Evolutionary conservation across 768 basidiomycete species (phyloP), one percentile per base, ranked within the genome.

Genomic region (Suillus decipiens): DNA sequence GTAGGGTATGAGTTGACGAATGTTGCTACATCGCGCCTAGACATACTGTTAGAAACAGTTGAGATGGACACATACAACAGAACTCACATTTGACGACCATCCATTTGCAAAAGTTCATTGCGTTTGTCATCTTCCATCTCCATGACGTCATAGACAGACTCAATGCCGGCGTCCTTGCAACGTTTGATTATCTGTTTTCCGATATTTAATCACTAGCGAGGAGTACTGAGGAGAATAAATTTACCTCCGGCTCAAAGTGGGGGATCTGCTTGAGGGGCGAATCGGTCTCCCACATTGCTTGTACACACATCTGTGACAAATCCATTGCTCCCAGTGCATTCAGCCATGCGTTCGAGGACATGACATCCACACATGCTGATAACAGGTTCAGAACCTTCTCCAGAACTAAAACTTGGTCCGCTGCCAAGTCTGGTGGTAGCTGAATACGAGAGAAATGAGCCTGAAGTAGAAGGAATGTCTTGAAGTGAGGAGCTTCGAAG

Each of bases 1-100:
- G 93, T 96, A 0, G 96, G 96, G 72, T 97, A 99, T 1, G 95
- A 90, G 76, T 99, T 99, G 70, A 97, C 95, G 67, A 97, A 96
- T 48, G 85, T 89, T 2, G 97, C 97, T 31, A 99, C 95, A 69
- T 93, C 95, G 65, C 87, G 90, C 93, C 94, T 96, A 69, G 61
- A 12, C 67, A 42, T 37, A 57, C 42, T 36, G 41, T 63, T n/a
- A 55, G 53, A 28, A 62, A 39, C 2, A 19, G 6, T 8, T n/a
- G 5, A 15, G 58, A 42, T n/a, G n/a, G 5, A 36, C 6, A 5
- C 1, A 22, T 5, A 31, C 34, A 43, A 47, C 58, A 22, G 7
- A 6, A 81, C 93, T 66, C 76, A 94, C 94, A 99, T 93, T 74
- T 97, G 92, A 43, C 82, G 79, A 1, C 88, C 80, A 61, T 89